Evolutionary conservation across 352 stramenopile genomes (phyloP).

Genomic region (Globisporangium paddicum): DNA sequence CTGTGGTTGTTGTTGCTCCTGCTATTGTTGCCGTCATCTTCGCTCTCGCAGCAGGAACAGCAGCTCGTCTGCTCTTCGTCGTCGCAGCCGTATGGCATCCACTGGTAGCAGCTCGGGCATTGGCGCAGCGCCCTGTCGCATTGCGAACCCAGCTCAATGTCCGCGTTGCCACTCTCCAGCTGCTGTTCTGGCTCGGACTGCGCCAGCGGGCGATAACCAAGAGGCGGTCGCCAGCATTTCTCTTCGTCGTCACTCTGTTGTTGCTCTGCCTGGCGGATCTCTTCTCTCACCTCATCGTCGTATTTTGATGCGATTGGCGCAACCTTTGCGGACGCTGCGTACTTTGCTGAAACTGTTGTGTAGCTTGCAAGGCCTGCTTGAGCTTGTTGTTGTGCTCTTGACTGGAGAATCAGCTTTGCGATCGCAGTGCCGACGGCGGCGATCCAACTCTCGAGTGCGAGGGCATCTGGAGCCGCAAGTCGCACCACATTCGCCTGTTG

Average conservation of each 20-base stretch:
- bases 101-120: constrained; percentile 10
- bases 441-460: constrained; percentile 43
- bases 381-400: constrained; percentile 13
- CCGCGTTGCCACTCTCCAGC: not conserved
- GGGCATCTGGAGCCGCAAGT: constrained; percentile 28
- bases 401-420: constrained; percentile 31
- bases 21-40: constrained; percentile 17
- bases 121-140: not conserved
- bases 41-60: constrained; percentile 12
- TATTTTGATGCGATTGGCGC: constrained; percentile 10
- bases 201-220: not conserved
- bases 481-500: constrained; percentile 9
- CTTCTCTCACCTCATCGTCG: constrained; percentile 7
- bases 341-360: constrained; percentile 1
- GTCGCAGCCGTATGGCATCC: constrained; percentile 23
- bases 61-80: constrained; percentile 20
- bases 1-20: constrained; percentile 25
- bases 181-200: not conserved
- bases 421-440: constrained; percentile 43
- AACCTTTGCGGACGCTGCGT: constrained; percentile 2
- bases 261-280: constrained; percentile 13
- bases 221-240: not conserved
- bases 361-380: not conserved
- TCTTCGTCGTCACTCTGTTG: constrained; percentile 8
- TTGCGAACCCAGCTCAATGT: not conserved